Base-by-base conservation (phyloP, 176 grass and related monocot species). In the Oryza punctata region DNA sequence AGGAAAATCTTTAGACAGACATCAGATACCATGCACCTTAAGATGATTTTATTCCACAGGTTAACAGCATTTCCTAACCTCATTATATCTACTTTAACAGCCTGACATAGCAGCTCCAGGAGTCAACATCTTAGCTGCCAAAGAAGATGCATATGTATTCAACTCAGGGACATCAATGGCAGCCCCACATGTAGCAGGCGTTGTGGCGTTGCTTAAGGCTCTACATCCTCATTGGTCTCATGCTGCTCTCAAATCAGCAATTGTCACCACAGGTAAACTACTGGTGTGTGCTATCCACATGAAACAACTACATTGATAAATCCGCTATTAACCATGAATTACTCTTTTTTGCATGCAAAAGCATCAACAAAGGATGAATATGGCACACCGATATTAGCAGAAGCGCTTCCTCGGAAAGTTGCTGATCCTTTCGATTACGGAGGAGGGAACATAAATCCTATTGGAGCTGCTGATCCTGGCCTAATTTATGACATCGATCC, bases 351-450 rank as follows among this genome's bases (percentile, higher is more conserved):
- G 12, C 44, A 70, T 75, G 38, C 72, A 6, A 9, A 63, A 89
- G 86, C 91, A 41, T 92, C 84, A 11, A 75, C 72, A 19, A 75
- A 23, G 69, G 81, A 89, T 3, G 59, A 57, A 21, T 60, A 76
- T n/a, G 87, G 76, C 29, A 70, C 78, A 35, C 76, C 91, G 0
- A 81, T 89, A 78, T 9, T 73, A 35, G 33, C 33, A 64, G 84
- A 89, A 64, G 87, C 75, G 3, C 6, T 45, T 15, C 84, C 84
- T 25, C 49, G 70, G 7, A 89, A 92, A 70, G 28, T 78, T 15
- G 87, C 87, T 6, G 84, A 92, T 68, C 84, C 91, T 27, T 92
- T 92, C 16, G 91, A 92, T 35, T 35, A 35, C 5, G 91, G 84
- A 37, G 80, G 91, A 19, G 87, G 87, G 4, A 50, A 85, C 59